Evolutionary conservation across 345 rosid species (phyloP).

Genomic region (Populus euphratica): DNA sequence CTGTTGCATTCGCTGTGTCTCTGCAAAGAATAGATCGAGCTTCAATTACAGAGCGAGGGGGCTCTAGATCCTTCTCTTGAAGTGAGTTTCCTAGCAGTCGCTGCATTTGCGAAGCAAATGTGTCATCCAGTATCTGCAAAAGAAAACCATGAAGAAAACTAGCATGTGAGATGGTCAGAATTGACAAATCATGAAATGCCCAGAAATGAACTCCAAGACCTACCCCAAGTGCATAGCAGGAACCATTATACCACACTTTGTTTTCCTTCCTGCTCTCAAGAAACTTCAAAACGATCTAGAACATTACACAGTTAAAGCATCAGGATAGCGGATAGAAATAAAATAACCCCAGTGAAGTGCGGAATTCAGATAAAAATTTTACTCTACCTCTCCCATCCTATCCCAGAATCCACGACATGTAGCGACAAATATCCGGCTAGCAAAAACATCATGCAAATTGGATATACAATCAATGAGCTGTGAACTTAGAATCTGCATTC

Average conservation of each 20-base stretch:
- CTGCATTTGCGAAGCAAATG: conserved; percentile 95
- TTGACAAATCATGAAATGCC: not conserved
- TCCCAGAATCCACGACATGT: conserved; percentile 91
- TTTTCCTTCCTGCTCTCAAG: conserved; percentile 96
- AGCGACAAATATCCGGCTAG: conserved; percentile 75
- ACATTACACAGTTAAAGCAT: not conserved
- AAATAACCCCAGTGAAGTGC: not conserved
- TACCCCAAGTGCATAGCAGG: conserved; percentile 91
- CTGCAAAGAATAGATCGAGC: conserved; percentile 95
- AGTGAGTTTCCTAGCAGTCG: conserved; percentile 74
- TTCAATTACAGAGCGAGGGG: conserved; percentile 87
- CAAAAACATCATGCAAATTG: conserved; percentile 73
- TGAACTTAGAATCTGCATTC: conserved; percentile 68
- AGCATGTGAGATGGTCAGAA: not conserved
- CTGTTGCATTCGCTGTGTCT: conserved; percentile 62
- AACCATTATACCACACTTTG: conserved; percentile 84
- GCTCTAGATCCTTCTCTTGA: conserved; percentile 84
- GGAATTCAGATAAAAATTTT: not conserved
- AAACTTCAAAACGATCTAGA: conserved; percentile 76
- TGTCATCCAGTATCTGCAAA: conserved; percentile 74
- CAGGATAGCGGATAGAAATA: not conserved
- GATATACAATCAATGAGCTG: conserved; percentile 71
- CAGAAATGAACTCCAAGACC: conserved; percentile 14
- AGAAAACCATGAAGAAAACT: not conserved
- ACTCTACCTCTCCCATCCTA: conserved; percentile 78